Base-by-base conservation (phyloP, 1,284 basidiomycete genomes). In the Rhodotorula sp. region DNA sequence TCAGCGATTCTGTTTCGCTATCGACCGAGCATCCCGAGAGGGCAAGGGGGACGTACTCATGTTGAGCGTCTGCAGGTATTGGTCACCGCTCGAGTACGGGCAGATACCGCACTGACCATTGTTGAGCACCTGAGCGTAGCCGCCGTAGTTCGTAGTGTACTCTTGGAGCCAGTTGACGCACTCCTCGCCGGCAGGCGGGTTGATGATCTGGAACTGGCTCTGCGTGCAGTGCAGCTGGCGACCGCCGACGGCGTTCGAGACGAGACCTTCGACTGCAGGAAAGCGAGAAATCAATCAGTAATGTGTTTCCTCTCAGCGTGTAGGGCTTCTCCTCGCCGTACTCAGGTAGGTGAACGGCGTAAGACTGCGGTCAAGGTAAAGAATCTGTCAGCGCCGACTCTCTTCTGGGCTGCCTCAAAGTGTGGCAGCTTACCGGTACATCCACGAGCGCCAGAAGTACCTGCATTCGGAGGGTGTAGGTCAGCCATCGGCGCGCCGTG, bases 401-500 rank as follows among this genome's bases (percentile, higher is more conserved):
- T 43, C 3, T 43, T 23, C 23, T 34, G 34, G 34, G 5, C 34
- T 34, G 34, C n/a, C 34, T 34, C 34, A 5, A 26, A 21, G 14
- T 15, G 6, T 15, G 12, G n/a, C 7, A 26, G 23, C 60, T 26
- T 29, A 62, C 61, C 85, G 86, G 82, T 92, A 91, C 90, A 92
- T 90, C 89, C 91, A 93, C 12, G 18, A 39, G 4, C 65, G 15
- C 91, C 90, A 92, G 88, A 90, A 92, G 63, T 64, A 78, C 12
- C 14, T 92, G 85, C 34, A 71, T 63, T 48, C 39, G 74, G 26
- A 29, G 26, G 20, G 18, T 0, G 23, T 7, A 29, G 10, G 39
- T 43, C 39, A 43, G 39, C 12, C 10, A 1, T 43, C 10, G 39
- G 8, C 39, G 39, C 39, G 10, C 10, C 39, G 10, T 43, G 39